phyloP scores from a whole-genome alignment of 1,284 basidiomycete species.

The Clitocybe nebularis region DNA sequence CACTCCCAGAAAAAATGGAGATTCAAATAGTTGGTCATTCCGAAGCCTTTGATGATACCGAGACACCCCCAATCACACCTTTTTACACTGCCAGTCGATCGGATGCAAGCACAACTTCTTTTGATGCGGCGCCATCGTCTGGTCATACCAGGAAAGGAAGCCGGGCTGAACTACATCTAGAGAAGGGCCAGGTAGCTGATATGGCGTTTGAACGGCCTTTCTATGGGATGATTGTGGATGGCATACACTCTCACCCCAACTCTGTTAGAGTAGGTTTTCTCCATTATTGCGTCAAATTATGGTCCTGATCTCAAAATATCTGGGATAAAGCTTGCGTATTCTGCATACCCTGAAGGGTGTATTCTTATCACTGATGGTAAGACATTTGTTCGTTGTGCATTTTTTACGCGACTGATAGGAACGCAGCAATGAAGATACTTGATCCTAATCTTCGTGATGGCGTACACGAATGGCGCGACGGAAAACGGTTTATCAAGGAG shows the following conservation, averaged over 20 bases:
- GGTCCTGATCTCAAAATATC: constrained; percentile 7
- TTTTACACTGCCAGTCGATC: constrained; percentile 20
- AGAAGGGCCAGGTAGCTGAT: constrained; percentile 35
- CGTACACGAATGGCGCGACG: constrained; percentile 83
- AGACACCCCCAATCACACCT: constrained; percentile 61
- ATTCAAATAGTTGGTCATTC: constrained; percentile 17
- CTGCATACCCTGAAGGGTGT: constrained; percentile 78
- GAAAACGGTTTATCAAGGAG: constrained; percentile 73
- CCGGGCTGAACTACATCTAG: constrained; percentile 31
- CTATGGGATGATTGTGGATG: constrained; percentile 89
- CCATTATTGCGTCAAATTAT: neutral
- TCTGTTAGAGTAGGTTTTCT: constrained; percentile 67
- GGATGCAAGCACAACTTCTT: constrained; percentile 15
- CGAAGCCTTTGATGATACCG: constrained; percentile 63
- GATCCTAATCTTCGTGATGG: constrained; percentile 84
- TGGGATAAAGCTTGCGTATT: constrained; percentile 69
- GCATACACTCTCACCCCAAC: constrained; percentile 88
- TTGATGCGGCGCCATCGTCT: constrained; percentile 17
- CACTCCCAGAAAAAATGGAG: constrained; percentile 16
- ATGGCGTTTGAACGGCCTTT: constrained; percentile 70
- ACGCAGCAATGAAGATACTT: constrained; percentile 77
- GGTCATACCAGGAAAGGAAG: constrained; percentile 22
- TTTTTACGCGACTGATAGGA: constrained; percentile 3
- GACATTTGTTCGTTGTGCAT: constrained; percentile 7
- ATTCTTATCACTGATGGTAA: constrained; percentile 86